phyloP scores from a whole-genome alignment of 2,329 filamentous ascomycete genomes.

The Paraphaeosphaeria minitans region DNA sequence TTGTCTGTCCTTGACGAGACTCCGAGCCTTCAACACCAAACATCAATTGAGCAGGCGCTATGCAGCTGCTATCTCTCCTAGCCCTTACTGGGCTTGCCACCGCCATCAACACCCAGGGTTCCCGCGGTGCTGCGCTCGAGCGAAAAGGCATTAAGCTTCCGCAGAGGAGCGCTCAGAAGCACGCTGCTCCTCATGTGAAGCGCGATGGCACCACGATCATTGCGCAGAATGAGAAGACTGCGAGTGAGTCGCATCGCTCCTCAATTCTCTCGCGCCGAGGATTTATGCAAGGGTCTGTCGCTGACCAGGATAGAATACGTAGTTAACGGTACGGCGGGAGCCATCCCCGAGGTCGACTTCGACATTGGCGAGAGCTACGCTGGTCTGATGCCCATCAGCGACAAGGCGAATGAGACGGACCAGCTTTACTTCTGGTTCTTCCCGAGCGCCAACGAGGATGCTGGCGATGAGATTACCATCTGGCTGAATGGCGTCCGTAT shows the following conservation, averaged over 20 bases:
- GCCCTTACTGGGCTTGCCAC: constrained; percentile 35
- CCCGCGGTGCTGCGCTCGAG: constrained; percentile 28
- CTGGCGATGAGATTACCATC: constrained; percentile 57
- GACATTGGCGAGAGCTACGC: constrained; percentile 53
- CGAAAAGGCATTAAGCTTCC: constrained; percentile 35
- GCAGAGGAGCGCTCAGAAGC: constrained; percentile 27
- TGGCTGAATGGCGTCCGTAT: constrained; percentile 49
- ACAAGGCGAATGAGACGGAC: constrained; percentile 52
- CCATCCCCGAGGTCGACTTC: constrained; percentile 56
- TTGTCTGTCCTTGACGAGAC: neutral
- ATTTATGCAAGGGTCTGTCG: neutral
- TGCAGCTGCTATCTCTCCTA: constrained; percentile 42
- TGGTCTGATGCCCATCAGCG: constrained; percentile 59
- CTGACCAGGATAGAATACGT: constrained; percentile 33
- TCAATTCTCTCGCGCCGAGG: neutral
- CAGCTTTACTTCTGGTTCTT: constrained; percentile 63
- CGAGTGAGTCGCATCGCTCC: constrained; percentile 26
- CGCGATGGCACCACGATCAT: constrained; percentile 39
- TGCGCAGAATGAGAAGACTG: constrained; percentile 50
- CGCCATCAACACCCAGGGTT: constrained; percentile 35
- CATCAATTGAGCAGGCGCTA: constrained; percentile 14
- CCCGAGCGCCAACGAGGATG: constrained; percentile 55
- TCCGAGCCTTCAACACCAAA: neutral
- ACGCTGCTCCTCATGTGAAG: constrained; percentile 25
- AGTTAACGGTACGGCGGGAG: constrained; percentile 45